A percentile compares a stretch with the other conserved stretches of the same genome.
These are phyloP conservation scores for Hypoxylon sp. DNA, from an alignment of 2,329 filamentous ascomycete genomes.

Conservation along the genomic window DNA sequence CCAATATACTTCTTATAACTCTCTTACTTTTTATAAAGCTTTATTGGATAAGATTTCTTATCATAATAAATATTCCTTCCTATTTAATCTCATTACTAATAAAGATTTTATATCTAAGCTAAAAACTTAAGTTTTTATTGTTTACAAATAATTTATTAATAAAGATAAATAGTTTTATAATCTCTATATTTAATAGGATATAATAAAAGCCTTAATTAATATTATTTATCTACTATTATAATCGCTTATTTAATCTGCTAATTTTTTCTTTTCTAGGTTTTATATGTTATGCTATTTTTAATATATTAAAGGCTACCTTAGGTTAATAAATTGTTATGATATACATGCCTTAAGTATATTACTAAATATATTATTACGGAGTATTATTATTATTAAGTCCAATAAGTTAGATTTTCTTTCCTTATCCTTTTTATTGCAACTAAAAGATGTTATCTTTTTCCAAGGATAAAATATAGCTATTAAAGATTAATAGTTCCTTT, in stretches of 20 bases:
- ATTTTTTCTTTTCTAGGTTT: background rate
- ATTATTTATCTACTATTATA: no score
- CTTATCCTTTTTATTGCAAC: background rate
- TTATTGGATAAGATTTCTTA: no score
- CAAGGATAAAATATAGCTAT: background rate
- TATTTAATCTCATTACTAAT: no score
- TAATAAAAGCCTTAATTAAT: no score
- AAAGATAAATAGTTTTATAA: no score
- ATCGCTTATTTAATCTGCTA: background rate
- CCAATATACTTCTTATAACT: no score
- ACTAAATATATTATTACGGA: background rate
- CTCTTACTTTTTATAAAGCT: no score
- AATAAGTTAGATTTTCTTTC: background rate
- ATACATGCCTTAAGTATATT: background rate
- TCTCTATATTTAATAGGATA: no score
- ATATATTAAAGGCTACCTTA: background rate
- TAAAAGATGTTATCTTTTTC: background rate
- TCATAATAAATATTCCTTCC: no score
- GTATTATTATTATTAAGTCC: background rate
- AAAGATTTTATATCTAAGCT: no score
- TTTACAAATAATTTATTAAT: no score
- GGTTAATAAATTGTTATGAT: background rate
- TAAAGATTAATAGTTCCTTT: background rate
- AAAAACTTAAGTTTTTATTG: no score
- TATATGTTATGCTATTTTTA: background rate